A percentile compares a stretch with the other conserved stretches of the same genome.
These are phyloP conservation scores for Elaeagnus macrophylla DNA, from an alignment of 306 rosid genomes.

Conservation along the genomic window DNA sequence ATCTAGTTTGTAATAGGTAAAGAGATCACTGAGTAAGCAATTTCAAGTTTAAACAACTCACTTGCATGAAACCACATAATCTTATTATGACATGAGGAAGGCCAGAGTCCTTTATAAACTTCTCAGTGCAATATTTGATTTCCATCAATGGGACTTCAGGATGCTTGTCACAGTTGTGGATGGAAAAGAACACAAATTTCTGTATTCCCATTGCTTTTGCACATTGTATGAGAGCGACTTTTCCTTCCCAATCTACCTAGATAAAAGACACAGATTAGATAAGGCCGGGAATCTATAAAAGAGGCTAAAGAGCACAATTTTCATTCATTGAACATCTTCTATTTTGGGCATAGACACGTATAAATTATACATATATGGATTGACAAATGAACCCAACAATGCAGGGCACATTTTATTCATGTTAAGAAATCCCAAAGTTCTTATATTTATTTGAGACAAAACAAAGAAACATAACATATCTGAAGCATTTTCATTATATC, in stretches of 20 bases:
- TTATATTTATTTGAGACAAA: neutral
- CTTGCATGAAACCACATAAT: conserved; percentile 93
- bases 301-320: neutral
- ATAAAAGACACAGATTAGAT: conserved; percentile 28
- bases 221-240: conserved; percentile 91
- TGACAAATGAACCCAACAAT: neutral
- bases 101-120: conserved; percentile 70
- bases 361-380: neutral
- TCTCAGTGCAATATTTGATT: conserved; percentile 87
- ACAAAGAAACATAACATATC: neutral
- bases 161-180: conserved; percentile 90
- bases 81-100: conserved; percentile 60
- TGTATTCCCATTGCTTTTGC: conserved; percentile 99
- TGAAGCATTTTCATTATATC: conserved; percentile 4
- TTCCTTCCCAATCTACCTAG: conserved; percentile 99
- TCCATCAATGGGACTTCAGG: conserved; percentile 99
- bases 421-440: neutral
- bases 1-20: neutral
- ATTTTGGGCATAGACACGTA: neutral
- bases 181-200: conserved; percentile 81
- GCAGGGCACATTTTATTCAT: neutral
- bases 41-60: conserved; percentile 19
- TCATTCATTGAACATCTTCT: neutral
- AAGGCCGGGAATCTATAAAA: conserved; percentile 11
- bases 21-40: neutral